Evolutionary conservation across 306 rosid genomes (phyloP), one percentile per base, ranked within the genome.

Genomic region (Lathyrus sativus): DNA sequence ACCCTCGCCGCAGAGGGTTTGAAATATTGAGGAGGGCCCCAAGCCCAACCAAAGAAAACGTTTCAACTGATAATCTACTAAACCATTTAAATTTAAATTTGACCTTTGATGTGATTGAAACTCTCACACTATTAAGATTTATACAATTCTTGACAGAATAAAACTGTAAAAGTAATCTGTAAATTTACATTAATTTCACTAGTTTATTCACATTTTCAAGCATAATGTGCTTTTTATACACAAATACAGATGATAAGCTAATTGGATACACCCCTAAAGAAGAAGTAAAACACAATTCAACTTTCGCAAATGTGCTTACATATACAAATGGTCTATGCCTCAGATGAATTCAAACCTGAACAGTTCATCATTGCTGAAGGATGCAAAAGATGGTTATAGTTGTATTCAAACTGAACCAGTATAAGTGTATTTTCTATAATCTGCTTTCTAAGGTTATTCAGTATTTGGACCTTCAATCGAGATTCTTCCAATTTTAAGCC

Each of bases 401-500:
- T 35, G 39, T 35, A 7, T 35, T 7, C 9, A 35, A 35, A 2
- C 39, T 7, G 38, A 54, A 54, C 37, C n/a, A 55, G 61, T 55
- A 55, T 26, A 28, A 26, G 7, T 26, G 10, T 55, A 55, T 55
- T 26, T 3, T 26, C 38, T 26, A 12, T 53, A 53, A 22, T 4
- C 11, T 53, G 31, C 24, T 51, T 51, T 19, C 76, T 14, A 44
- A n/a, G 65, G 68, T 80, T 28, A 33, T 54, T 69, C 42, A 9
- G 19, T 26, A 55, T 28, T 26, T 45, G 50, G 48, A 64, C 59
- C 74, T 71, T 50, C 74, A 55, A 80, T 51, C 26, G 12, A 49
- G 12, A 65, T 42, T 56, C 71, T 70, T 73, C 31, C 13, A 49
- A 49, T 24, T 39, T 70, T n/a, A 15, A 33, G 28, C 58, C 26